Percentiles rank a stretch among this genome's conserved stretches.
phyloP scores from a whole-genome alignment of 2,329 filamentous ascomycete genomes.

The Penicillium sumatraense region DNA sequence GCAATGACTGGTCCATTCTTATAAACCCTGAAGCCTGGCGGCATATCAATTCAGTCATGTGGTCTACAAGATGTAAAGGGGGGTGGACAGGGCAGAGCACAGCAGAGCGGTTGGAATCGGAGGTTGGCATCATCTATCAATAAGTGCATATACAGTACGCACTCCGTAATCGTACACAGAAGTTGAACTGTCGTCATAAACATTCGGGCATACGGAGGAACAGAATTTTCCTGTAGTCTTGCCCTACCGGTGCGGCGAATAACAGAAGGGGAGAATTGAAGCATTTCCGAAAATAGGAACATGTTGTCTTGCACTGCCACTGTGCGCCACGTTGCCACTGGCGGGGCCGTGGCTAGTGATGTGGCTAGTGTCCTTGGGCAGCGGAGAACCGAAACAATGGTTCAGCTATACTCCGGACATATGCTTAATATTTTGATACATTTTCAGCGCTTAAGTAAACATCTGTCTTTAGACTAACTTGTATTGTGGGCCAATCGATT shows the following conservation, averaged over 20 bases:
- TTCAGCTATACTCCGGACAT: neutral
- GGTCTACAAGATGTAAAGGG: slow-evolving; percentile 12
- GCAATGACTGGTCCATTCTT: slow-evolving; percentile 17
- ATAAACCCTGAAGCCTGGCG: slow-evolving; percentile 24
- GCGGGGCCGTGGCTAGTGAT: slow-evolving; percentile 7
- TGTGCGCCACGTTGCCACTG: slow-evolving; percentile 21
- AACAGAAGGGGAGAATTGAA: slow-evolving; percentile 3
- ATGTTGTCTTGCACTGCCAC: slow-evolving; percentile 16
- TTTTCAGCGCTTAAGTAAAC: slow-evolving; percentile 13
- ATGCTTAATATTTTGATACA: neutral
- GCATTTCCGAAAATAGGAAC: slow-evolving; percentile 16
- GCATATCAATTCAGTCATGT: slow-evolving; percentile 33
- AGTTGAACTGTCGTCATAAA: too few relatives aligned
- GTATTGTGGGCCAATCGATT: slow-evolving; percentile 8
- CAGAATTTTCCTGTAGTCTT: neutral
- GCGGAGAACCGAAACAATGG: neutral
- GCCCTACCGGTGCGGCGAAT: slow-evolving; percentile 1
- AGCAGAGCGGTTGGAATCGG: slow-evolving; percentile 13
- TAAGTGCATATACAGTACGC: neutral
- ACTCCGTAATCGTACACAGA: too few relatives aligned
- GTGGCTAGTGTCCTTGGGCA: slow-evolving; percentile 11
- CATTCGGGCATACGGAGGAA: neutral
- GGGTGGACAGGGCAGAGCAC: neutral
- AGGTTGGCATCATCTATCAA: neutral
- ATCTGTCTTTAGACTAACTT: neutral